Base-by-base conservation (phyloP, 2,329 filamentous ascomycete genomes). In the Phialophora verrucosa region DNA sequence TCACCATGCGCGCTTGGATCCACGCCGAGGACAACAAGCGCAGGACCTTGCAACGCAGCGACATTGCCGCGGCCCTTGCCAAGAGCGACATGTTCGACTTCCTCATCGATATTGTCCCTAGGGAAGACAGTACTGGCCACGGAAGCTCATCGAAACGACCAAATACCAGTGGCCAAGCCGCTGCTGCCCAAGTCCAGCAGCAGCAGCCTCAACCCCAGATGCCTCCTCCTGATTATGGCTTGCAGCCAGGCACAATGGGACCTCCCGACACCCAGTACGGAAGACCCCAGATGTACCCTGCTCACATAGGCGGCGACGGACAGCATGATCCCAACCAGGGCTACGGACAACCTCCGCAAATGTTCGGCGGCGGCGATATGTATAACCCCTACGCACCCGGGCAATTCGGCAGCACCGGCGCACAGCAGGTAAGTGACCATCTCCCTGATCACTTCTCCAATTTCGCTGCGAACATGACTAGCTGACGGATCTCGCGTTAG, bases 71-170 rank as follows among this genome's bases (percentile, higher is more conserved):
- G 11, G 95, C 95, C 14, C 84, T 99, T 27, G 91, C 92, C 67
- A 99, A 99, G 81, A 97, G 93, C 25, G 95, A 99, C 82, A 99
- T 99, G 95, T 99, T 99, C 78, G 95, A 99, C 81, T 99, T 99
- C 81, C 84, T 99, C 66, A 99, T 99, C 77, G 95, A 99, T 76
- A 99, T 99, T 69, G 95, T 99, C 5, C 95, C 95, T 3, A 90
- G 95, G 60, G 95, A 99, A 78, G 95, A 99, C 78, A 93, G 94
- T 42, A 86, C 91, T 10, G 88, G 90, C 25, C 92, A 93, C 76
- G 68, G 67, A 38, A 63, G 65, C 58, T 65, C 64, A 31, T 84
- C 88, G 6, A 84, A 80, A 57, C 81, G 82, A 71, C 75, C 79
- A 53, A 77, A 74, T 35, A 78, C 75, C 51, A 82, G 83, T 51